phyloP scores from a whole-genome alignment of 164 flowering plant species.

The Vitis amurensis region DNA sequence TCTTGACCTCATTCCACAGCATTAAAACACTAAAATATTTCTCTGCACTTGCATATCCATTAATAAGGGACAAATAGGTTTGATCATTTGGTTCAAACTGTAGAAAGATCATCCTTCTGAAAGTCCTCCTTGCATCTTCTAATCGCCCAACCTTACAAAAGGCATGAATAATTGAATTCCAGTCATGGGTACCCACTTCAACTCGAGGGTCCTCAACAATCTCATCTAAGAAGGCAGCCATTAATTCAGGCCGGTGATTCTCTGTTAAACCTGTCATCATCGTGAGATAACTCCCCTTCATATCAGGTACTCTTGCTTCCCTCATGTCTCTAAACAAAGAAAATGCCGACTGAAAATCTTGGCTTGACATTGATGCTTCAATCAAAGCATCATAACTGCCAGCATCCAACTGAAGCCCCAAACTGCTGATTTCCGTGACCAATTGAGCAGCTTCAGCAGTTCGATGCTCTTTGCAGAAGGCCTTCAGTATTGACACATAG shows the following conservation, averaged over 20 bases:
- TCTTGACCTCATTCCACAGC: slow-evolving; percentile 86
- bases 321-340: slow-evolving; percentile 91
- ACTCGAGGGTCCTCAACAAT: slow-evolving; percentile 82
- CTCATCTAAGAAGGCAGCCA: slow-evolving; percentile 96
- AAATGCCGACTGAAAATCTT: slow-evolving; percentile 94
- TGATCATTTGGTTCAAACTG: slow-evolving; percentile 84
- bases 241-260: slow-evolving; percentile 85
- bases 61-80: slow-evolving; percentile 84
- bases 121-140: slow-evolving; percentile 90
- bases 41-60: slow-evolving; percentile 75
- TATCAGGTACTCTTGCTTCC: slow-evolving; percentile 61
- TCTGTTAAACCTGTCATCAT: slow-evolving; percentile 94
- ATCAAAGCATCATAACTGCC: slow-evolving; percentile 67
- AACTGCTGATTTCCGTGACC: slow-evolving; percentile 63
- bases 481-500: slow-evolving; percentile 82
- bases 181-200: slow-evolving; percentile 90
- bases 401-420: slow-evolving; percentile 71
- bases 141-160: slow-evolving; percentile 84
- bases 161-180: slow-evolving; percentile 96
- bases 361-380: slow-evolving; percentile 87
- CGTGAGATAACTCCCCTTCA: slow-evolving; percentile 86
- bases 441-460: slow-evolving; percentile 91
- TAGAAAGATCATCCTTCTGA: slow-evolving; percentile 86
- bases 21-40: slow-evolving; percentile 75
- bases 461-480: slow-evolving; percentile 76